Conservation (phyloP, 306 rosid genomes). For the Acmispon strigosus region DNA sequence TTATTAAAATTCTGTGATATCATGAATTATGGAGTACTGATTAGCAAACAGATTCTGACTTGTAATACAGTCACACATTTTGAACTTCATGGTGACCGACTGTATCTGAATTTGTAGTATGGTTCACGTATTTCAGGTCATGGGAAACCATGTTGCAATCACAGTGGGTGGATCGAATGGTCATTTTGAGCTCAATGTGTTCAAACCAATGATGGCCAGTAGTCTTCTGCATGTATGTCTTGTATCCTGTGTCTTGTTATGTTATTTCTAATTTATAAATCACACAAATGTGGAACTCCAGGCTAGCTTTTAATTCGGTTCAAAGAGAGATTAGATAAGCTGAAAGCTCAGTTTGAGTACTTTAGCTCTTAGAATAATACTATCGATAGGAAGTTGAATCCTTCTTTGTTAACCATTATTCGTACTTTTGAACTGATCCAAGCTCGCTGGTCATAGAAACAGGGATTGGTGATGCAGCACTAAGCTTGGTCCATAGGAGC, state of each 20-base stretch:
- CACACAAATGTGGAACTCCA: neutral
- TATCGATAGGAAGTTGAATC: neutral
- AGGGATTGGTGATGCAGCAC: neutral
- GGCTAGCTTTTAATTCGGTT: conserved; percentile 3
- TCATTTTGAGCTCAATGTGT: conserved; percentile 97
- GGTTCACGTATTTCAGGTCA: conserved; percentile 48
- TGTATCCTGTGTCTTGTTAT: neutral
- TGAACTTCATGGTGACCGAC: neutral
- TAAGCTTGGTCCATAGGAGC: neutral
- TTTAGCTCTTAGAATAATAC: neutral
- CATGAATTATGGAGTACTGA: neutral
- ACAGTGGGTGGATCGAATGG: conserved; percentile 97
- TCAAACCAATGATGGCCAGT: conserved; percentile 89
- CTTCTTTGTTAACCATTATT: neutral
- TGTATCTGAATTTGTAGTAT: neutral
- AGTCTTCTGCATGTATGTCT: conserved; percentile 73
- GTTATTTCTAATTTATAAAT: neutral
- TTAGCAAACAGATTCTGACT: conserved; percentile 5
- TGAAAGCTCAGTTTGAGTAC: neutral
- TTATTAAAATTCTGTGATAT: conserved; percentile 1
- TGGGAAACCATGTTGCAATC: conserved; percentile 94
- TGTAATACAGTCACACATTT: neutral
- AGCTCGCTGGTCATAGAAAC: neutral
- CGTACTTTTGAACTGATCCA: neutral
- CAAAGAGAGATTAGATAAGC: neutral